Evolutionary conservation across 495 filamentous ascomycete genomes (phyloP).

Genomic region (Apiosordaria backusii): DNA sequence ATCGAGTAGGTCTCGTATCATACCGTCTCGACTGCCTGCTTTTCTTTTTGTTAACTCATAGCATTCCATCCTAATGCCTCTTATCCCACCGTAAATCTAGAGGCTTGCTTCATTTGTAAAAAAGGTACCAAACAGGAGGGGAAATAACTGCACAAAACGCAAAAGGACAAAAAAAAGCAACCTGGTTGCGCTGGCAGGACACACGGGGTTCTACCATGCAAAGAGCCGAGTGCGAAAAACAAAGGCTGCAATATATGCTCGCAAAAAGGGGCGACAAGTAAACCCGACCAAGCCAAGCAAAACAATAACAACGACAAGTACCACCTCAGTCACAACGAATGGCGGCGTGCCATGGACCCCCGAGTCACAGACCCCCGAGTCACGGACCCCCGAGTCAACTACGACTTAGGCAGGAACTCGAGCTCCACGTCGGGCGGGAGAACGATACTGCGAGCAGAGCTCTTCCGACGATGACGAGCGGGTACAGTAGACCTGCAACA

Average conservation of each 20-base stretch:
- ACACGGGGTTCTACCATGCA: not conserved
- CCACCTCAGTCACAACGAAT: not conserved
- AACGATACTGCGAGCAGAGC: not conserved
- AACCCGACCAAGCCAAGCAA: constrained; percentile 6
- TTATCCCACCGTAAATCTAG: not conserved
- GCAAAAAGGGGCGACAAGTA: not conserved
- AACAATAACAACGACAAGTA: not conserved
- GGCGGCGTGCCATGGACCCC: not conserved
- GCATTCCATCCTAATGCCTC: not conserved
- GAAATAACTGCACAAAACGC: not conserved
- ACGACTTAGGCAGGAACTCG: not conserved
- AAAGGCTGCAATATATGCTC: not conserved
- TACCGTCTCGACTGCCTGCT: not conserved
- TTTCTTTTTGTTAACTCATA: constrained; percentile 1
- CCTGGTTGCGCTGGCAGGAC: not conserved
- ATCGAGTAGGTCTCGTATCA: not conserved
- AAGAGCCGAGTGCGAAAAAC: not conserved
- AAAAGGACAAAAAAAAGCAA: not conserved
- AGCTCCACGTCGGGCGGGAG: not conserved
- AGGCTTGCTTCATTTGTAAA: not conserved
- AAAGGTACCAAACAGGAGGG: not conserved
- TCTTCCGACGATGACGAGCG: constrained; percentile 11
- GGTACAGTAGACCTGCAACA: constrained; percentile 10
- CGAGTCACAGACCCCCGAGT: not conserved
- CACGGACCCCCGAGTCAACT: not conserved